Evolutionary conservation across 2,329 filamentous ascomycete genomes (phyloP).

Genomic region (Ceratocystis harringtonii): DNA sequence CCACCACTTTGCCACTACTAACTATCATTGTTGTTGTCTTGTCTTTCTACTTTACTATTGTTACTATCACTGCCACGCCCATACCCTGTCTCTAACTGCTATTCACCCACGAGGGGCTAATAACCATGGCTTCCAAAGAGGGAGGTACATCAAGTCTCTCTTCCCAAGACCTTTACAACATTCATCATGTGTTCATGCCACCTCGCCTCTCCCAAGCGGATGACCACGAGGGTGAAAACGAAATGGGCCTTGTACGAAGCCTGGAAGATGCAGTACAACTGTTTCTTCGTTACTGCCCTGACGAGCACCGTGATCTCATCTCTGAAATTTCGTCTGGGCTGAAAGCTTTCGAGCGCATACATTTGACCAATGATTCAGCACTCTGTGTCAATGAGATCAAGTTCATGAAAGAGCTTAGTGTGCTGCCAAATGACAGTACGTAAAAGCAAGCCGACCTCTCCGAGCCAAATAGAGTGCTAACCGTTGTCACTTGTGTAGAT

Average conservation of each 20-base stretch:
- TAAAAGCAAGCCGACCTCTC: too few relatives aligned
- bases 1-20: too few relatives aligned
- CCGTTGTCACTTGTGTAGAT: slow-evolving; percentile 6
- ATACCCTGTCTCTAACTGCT: too few relatives aligned
- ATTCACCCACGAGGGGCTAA: too few relatives aligned
- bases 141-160: too few relatives aligned
- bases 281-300: background rate
- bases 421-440: background rate
- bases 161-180: background rate
- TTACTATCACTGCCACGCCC: too few relatives aligned
- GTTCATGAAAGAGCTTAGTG: background rate
- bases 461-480: too few relatives aligned
- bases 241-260: background rate
- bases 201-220: too few relatives aligned
- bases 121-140: too few relatives aligned
- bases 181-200: background rate
- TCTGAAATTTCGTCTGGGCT: background rate
- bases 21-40: too few relatives aligned
- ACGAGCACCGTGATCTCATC: background rate
- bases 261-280: background rate
- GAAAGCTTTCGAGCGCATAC: background rate
- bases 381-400: background rate
- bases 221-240: background rate
- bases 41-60: too few relatives aligned
- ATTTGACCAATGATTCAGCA: background rate